A percentile compares a stretch with the other conserved stretches of the same genome.
These are phyloP conservation scores for Ceratocystis variospora DNA, from an alignment of 2,329 filamentous ascomycete genomes.

Conservation along the genomic window DNA sequence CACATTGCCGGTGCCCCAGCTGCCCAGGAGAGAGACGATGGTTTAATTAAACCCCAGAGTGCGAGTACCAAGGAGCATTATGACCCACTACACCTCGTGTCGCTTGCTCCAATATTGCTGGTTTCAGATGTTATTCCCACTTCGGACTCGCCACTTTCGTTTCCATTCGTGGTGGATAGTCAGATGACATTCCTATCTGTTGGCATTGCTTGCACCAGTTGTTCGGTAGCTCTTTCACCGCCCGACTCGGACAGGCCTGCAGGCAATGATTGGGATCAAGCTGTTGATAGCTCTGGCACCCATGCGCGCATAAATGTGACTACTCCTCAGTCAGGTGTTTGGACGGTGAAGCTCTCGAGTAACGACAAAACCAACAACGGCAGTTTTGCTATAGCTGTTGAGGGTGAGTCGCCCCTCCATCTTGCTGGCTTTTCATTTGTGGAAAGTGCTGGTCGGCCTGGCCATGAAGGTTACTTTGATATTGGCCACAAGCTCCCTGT, in stretches of 20 bases:
- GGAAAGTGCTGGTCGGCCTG: constrained; percentile 16
- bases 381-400: constrained; percentile 16
- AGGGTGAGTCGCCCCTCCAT: constrained; percentile 14
- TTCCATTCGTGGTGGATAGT: constrained; percentile 16
- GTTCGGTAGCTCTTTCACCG: constrained; percentile 10
- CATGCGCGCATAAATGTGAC: constrained; percentile 18
- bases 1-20: background rate
- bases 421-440: constrained; percentile 19
- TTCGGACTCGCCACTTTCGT: background rate
- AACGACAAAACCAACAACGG: background rate
- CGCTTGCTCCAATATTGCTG: constrained; percentile 13
- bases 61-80: background rate
- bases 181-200: constrained; percentile 17
- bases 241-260: background rate
- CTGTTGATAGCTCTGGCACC: constrained; percentile 15
- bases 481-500: constrained; percentile 11
- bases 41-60: background rate
- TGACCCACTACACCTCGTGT: constrained; percentile 14
- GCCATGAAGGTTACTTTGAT: constrained; percentile 20
- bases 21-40: background rate
- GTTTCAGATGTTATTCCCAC: constrained; percentile 5
- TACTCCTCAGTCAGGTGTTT: constrained; percentile 14
- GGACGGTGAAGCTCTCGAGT: constrained; percentile 11
- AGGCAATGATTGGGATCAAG: constrained; percentile 15
- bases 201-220: constrained; percentile 17